Conservation (phyloP, 2,329 filamentous ascomycete genomes). For the Botryotinia globosa region DNA sequence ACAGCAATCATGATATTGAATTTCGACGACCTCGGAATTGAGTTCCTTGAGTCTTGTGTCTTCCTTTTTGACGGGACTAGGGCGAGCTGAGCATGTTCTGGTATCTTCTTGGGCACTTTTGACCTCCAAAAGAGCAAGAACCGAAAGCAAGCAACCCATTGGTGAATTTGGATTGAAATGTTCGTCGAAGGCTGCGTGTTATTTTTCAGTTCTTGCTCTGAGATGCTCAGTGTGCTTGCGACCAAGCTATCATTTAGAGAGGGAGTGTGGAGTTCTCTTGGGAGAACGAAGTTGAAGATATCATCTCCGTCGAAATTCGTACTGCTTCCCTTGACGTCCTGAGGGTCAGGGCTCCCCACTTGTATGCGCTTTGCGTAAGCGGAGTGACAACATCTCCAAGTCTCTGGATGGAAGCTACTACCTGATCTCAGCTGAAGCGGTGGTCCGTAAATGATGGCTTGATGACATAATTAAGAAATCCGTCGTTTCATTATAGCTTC, state of each 20-base stretch:
- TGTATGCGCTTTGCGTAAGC: slow-evolving; percentile 48
- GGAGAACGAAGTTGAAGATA: neutral
- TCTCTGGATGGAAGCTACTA: neutral
- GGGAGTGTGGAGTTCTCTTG: neutral
- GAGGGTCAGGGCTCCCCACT: neutral
- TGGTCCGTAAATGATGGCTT: neutral
- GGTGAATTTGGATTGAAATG: neutral
- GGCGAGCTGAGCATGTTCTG: neutral
- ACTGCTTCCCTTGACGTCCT: neutral
- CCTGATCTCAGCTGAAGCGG: neutral
- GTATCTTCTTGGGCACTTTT: neutral
- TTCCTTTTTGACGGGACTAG: neutral
- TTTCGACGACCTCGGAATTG: neutral
- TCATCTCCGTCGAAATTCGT: neutral
- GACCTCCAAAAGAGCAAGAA: neutral
- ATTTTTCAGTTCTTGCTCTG: too few species aligned
- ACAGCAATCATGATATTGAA: neutral
- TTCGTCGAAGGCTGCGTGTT: too few species aligned
- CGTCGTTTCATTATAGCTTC: slow-evolving; percentile 1
- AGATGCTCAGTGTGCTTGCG: neutral
- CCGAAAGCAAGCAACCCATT: neutral
- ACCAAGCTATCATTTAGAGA: neutral
- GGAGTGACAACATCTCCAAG: slow-evolving; percentile 39
- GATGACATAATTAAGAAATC: neutral
- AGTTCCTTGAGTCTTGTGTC: neutral